Conservation (phyloP, 2,329 filamentous ascomycete species). For the Apiospora pterosperma region DNA sequence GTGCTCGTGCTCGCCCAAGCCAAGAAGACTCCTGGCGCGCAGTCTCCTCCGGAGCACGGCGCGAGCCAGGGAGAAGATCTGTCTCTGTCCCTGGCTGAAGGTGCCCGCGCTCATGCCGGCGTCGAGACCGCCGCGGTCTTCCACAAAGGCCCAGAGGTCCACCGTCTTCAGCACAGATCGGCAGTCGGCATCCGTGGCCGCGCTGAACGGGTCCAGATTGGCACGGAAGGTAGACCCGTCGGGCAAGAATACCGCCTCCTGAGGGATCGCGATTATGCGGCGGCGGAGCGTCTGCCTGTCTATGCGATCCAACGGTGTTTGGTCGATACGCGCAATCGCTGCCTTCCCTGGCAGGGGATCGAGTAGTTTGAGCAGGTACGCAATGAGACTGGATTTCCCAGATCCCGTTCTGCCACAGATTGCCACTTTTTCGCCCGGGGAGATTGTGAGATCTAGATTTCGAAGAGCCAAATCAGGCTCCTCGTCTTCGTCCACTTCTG, state of each 20-base stretch:
- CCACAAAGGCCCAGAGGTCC: slow-evolving; percentile 17
- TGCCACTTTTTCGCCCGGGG: slow-evolving; percentile 27
- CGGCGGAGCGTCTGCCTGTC: slow-evolving; percentile 31
- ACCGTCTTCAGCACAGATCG: slow-evolving; percentile 19
- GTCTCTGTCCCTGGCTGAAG: slow-evolving; percentile 47
- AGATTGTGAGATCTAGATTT: slow-evolving; percentile 24
- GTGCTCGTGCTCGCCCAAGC: neutral
- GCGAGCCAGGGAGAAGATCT: slow-evolving; percentile 24
- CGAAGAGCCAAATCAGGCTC: slow-evolving; percentile 22
- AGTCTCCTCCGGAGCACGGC: slow-evolving; percentile 23
- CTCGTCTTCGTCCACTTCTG: slow-evolving; percentile 2
- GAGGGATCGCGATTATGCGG: slow-evolving; percentile 38
- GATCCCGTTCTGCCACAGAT: slow-evolving; percentile 32
- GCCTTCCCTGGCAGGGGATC: slow-evolving; percentile 22
- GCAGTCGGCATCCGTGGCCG: slow-evolving; percentile 17
- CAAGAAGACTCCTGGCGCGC: slow-evolving; percentile 16
- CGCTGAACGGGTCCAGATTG: slow-evolving; percentile 29
- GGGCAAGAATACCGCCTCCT: slow-evolving; percentile 39
- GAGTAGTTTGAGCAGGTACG: slow-evolving; percentile 36
- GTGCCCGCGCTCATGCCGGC: slow-evolving; percentile 35
- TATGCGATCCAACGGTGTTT: slow-evolving; percentile 24
- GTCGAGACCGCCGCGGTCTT: slow-evolving; percentile 21
- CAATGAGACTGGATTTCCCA: slow-evolving; percentile 38
- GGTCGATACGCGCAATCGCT: slow-evolving; percentile 31
- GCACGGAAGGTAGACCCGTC: slow-evolving; percentile 29